Evolutionary conservation across 768 basidiomycete species (phyloP).

Genomic region (Exidia glandulosa): DNA sequence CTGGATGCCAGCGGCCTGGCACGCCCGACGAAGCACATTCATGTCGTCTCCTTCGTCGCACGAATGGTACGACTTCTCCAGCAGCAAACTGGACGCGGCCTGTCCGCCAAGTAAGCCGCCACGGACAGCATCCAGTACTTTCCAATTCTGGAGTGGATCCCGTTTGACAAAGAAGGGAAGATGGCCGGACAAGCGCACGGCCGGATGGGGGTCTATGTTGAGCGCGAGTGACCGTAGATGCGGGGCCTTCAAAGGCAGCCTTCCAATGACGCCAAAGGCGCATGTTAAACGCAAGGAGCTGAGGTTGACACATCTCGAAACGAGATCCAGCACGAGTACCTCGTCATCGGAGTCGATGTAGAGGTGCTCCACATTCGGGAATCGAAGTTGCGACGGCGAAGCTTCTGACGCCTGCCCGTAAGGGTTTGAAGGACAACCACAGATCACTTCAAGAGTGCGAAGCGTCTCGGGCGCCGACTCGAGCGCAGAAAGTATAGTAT

Average conservation of each 20-base stretch:
- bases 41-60: not conserved
- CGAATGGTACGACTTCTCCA: not conserved
- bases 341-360: not conserved
- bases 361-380: not conserved
- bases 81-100: not conserved
- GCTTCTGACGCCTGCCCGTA: not conserved
- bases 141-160: not conserved
- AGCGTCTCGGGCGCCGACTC: not conserved
- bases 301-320: not conserved
- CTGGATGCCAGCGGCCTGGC: not conserved
- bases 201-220: not conserved
- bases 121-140: not conserved
- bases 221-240: not conserved
- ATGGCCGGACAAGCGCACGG: not conserved
- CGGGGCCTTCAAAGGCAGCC: not conserved
- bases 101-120: not conserved
- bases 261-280: not conserved
- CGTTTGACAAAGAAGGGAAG: not conserved
- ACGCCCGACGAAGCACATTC: not conserved
- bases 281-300: not conserved
- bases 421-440: not conserved
- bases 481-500: not conserved
- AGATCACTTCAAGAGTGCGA: not conserved
- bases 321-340: not conserved
- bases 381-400: not conserved